Conservation (phyloP, 2,329 filamentous ascomycete species). For the Fusarium pseudonygamai region DNA sequence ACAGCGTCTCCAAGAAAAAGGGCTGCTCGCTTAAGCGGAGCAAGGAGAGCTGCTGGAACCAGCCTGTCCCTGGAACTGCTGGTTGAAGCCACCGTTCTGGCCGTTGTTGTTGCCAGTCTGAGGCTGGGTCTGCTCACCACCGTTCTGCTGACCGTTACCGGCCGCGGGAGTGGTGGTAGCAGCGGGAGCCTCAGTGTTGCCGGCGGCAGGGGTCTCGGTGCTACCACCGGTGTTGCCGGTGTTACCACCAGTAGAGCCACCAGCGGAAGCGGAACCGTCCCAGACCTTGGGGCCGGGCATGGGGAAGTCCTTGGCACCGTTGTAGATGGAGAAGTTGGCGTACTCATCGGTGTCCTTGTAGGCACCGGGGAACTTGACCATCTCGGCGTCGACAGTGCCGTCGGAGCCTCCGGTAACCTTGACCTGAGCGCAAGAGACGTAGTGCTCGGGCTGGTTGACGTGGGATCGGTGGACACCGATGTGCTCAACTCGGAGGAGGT, state of each 20-base stretch:
- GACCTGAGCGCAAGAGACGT: conserved; percentile 21
- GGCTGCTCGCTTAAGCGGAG: conserved; percentile 8
- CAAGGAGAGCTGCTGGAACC: conserved; percentile 5
- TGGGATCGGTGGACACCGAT: conserved; percentile 19
- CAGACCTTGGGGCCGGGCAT: conserved; percentile 21
- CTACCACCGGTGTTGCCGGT: not conserved
- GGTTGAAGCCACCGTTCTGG: not conserved
- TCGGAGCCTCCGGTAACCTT: conserved; percentile 11
- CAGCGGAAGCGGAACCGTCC: not conserved
- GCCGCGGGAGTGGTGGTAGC: not conserved
- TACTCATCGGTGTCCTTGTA: conserved; percentile 16
- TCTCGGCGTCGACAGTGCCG: conserved; percentile 18
- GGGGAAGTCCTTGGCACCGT: conserved; percentile 14
- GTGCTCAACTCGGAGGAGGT: conserved; percentile 26
- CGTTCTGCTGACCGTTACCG: not conserved
- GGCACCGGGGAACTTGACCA: conserved; percentile 22
- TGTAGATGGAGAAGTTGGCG: conserved; percentile 26
- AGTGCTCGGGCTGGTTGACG: conserved; percentile 25
- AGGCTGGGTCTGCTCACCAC: not conserved
- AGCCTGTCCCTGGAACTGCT: conserved; percentile 1
- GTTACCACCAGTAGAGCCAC: not conserved
- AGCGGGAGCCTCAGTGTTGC: not conserved
- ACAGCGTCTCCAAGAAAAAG: not conserved
- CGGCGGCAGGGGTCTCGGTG: not conserved
- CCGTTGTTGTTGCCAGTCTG: not conserved